Evolutionary conservation across 257 asterid genomes (phyloP), one percentile per base, ranked within the genome.

Genomic region (Rubia yunnanensis): DNA sequence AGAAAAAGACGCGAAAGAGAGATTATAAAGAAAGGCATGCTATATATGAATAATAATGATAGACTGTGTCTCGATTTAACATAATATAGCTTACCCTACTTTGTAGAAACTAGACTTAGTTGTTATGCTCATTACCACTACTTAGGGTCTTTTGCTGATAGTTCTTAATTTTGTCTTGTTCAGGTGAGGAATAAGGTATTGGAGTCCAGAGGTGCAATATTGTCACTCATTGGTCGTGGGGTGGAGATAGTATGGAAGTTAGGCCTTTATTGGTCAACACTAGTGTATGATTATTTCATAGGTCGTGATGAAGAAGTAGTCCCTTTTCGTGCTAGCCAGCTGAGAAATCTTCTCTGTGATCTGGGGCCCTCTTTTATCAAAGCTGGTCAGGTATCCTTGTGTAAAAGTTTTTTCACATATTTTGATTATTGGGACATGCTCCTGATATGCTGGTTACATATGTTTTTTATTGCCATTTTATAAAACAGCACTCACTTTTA

Each of bases 281-380:
- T 94, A 82, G 79, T 68, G 77, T 94, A 94, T 70, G 99, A 94
- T 82, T 86, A 34, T 79, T 70, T 77, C 22, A 82, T 94, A 64
- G 99, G 99, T 11, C 95, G 99, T 28, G 99, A 94, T 70, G 89
- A 88, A 85, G 99, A 94, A 78, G 95, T 94, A 74, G 99, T 94
- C 77, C 96, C 99, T 60, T 90, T 88, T 71, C 97, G 99, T 28
- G 97, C 97, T 69, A 94, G 90, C 71, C 99, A 94, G 79, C 83
- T 94, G 75, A 84, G 99, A 79, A 85, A 83, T 76, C 84, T 94
- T 71, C 84, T 94, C 64, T 94, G 99, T 75, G 95, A 94, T 77
- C 71, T 94, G 82, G 99, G 99, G 57, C 97, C 99, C 73, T 90
- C 99, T 74, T 94, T 94, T 79, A 90, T 94, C 81, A 94, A 94